Evolutionary conservation across 2,329 filamentous ascomycete species (phyloP).

Genomic region (Cordyceps tenuipes): DNA sequence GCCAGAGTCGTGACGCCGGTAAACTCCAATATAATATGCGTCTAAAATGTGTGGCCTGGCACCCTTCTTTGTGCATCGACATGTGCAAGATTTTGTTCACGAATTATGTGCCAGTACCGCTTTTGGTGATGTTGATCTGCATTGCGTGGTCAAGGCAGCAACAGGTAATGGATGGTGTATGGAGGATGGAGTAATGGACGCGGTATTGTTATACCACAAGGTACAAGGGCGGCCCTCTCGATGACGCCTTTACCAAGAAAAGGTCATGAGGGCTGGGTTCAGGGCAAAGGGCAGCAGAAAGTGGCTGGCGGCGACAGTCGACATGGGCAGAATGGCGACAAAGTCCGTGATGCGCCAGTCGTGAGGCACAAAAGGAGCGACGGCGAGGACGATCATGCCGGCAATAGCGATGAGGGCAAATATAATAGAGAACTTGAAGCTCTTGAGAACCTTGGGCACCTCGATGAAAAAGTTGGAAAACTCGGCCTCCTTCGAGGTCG

Average conservation of each 20-base stretch:
- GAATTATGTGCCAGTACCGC: neutral
- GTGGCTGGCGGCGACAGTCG: constrained; percentile 60
- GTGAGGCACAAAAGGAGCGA: constrained; percentile 54
- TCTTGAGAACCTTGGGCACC: constrained; percentile 61
- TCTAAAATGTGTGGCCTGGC: neutral
- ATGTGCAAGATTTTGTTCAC: neutral
- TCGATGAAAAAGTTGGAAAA: constrained; percentile 53
- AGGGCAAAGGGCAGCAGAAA: constrained; percentile 63
- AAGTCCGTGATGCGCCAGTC: constrained; percentile 62
- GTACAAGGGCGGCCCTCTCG: neutral
- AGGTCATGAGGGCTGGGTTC: constrained; percentile 74
- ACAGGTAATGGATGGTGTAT: neutral
- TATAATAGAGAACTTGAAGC: constrained; percentile 66
- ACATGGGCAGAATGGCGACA: constrained; percentile 69
- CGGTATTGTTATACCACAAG: neutral
- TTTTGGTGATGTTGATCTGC: neutral
- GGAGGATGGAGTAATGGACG: neutral
- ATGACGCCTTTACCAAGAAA: constrained; percentile 55
- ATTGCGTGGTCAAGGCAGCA: neutral
- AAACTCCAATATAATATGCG: neutral
- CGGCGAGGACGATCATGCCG: constrained; percentile 57
- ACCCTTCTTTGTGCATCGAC: neutral
- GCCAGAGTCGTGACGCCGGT: neutral
- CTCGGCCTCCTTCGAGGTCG: constrained; percentile 50
- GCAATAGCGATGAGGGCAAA: constrained; percentile 50